These are phyloP conservation scores for Kodamaea kakaduensis DNA, from an alignment of 805 yeast species.

Conservation along the genomic window DNA sequence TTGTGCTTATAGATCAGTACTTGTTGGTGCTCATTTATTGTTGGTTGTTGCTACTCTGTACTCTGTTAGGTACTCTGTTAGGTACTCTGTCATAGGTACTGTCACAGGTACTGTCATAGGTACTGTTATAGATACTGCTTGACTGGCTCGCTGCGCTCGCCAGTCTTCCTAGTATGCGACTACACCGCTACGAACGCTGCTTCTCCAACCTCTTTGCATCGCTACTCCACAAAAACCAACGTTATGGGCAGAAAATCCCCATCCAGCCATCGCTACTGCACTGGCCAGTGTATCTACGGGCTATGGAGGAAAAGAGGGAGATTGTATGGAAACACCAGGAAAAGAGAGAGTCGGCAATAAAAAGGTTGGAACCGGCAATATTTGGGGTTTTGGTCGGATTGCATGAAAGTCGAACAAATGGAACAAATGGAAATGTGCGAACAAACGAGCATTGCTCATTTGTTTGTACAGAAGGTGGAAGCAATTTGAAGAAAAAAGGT, in stretches of 20 bases:
- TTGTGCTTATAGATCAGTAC: no score
- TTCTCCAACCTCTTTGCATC: slow-evolving; percentile 3
- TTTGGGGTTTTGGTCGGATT: slow-evolving; percentile 1
- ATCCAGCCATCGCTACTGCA: slow-evolving; percentile 7
- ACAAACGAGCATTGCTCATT: no score
- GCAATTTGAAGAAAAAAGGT: neutral
- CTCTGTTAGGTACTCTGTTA: no score
- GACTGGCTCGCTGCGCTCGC: no score
- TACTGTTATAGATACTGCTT: no score
- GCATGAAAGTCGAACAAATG: no score
- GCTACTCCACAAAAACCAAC: slow-evolving; percentile 5
- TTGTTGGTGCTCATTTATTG: no score
- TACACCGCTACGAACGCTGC: neutral
- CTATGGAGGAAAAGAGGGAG: neutral
- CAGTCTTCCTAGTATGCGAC: no score
- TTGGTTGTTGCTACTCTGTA: no score
- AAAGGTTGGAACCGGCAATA: slow-evolving; percentile 4
- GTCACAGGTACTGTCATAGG: no score
- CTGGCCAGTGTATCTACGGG: slow-evolving; percentile 6
- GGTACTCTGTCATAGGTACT: no score
- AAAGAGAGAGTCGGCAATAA: neutral
- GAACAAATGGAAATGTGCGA: no score
- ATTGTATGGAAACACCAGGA: slow-evolving; percentile 2
- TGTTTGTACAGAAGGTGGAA: neutral
- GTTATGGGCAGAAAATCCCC: slow-evolving; percentile 6